Conservation (phyloP, 305 asterid species). For the Salvia sclarea region DNA sequence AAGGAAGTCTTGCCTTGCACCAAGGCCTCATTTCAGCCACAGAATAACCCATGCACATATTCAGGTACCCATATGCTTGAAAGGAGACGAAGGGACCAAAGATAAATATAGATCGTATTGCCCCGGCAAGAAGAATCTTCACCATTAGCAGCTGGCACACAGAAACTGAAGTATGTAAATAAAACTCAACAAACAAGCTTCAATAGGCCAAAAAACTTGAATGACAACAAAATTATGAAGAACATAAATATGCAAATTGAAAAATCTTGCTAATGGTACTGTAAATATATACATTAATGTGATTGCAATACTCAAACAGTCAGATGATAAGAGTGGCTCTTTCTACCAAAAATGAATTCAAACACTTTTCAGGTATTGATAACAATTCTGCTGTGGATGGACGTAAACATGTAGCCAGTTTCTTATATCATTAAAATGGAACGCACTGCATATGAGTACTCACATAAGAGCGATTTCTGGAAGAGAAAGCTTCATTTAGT, state of each 20-base stretch:
- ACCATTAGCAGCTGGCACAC: conserved; percentile 53
- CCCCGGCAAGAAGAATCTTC: conserved; percentile 64
- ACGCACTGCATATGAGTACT: conserved; percentile 35
- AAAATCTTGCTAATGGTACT: not conserved
- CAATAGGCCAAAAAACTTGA: not conserved
- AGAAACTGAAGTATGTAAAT: conserved; percentile 17
- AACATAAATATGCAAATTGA: not conserved
- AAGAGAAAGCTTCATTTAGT: conserved; percentile 49
- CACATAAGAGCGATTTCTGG: conserved; percentile 52
- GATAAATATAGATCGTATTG: conserved; percentile 57
- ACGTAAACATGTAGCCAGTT: not conserved
- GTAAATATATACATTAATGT: not conserved
- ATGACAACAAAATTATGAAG: conserved; percentile 2
- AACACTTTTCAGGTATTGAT: not conserved
- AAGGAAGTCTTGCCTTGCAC: conserved; percentile 93
- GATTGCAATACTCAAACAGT: not conserved
- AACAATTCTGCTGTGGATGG: not conserved
- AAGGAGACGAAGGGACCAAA: conserved; percentile 68
- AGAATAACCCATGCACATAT: conserved; percentile 55
- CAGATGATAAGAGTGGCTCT: conserved; percentile 4
- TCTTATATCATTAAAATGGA: not conserved
- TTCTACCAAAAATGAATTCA: not conserved
- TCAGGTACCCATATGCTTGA: conserved; percentile 82
- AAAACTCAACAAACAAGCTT: not conserved
- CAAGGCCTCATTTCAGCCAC: conserved; percentile 75